Evolutionary conservation across 106 monocot genomes (phyloP).

Genomic region (Dioscorea dumetorum): DNA sequence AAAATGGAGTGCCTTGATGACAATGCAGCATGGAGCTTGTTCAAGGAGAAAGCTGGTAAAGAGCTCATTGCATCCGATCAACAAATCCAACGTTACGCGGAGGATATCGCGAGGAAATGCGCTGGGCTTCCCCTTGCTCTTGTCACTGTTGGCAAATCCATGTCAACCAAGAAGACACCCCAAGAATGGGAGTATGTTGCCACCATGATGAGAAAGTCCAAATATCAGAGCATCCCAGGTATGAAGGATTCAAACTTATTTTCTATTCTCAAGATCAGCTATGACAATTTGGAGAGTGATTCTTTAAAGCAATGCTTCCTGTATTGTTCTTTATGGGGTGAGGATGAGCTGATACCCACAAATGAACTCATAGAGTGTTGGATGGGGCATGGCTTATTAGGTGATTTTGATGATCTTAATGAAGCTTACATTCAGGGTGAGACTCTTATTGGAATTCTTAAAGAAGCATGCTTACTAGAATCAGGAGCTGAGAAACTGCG

Average conservation of each 20-base stretch:
- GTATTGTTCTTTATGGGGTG: not conserved
- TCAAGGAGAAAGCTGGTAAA: not conserved
- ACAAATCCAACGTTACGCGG: not conserved
- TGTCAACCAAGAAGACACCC: too few species aligned
- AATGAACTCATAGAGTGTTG: not conserved
- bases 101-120: not conserved
- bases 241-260: not conserved
- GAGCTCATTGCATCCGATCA: not conserved
- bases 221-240: not conserved
- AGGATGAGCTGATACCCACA: not conserved
- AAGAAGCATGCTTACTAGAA: not conserved
- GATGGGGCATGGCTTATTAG: not conserved
- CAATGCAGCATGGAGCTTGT: not conserved
- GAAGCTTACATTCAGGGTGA: not conserved
- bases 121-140: not conserved
- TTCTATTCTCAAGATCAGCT: not conserved
- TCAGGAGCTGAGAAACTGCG: not conserved
- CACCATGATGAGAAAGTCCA: not conserved
- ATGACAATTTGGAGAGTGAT: not conserved
- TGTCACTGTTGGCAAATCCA: too few species aligned
- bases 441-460: not conserved
- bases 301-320: not conserved
- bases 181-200: not conserved
- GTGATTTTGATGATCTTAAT: not conserved
- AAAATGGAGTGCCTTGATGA: not conserved